Evolutionary conservation across 2,329 filamentous ascomycete species (phyloP), one percentile per base, ranked within the genome.

Genomic region (Escovopsis weberi): DNA sequence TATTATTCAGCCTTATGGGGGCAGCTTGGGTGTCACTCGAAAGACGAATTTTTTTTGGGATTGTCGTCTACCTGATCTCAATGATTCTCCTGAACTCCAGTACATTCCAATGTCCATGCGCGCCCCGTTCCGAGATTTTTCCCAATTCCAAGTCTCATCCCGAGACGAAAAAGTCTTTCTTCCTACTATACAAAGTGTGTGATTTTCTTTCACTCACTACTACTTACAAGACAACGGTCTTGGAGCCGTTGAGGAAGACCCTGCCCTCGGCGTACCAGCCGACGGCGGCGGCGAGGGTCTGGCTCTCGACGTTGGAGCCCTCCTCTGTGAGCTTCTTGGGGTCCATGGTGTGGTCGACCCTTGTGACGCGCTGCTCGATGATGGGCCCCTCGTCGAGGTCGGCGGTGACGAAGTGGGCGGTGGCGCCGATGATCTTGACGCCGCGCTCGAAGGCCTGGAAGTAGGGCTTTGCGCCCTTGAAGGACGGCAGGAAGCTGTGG

Each of bases 401-500:
- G 26, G 81, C 82, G 2, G 85, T 91, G 50, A 89, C 85, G 53
- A 89, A 89, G 64, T 91, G 85, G 5, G 85, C 85, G 2, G 83
- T 87, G 23, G 85, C 85, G 45, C 85, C 85, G 44, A 88, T 87
- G 52, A 91, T 89, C 73, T 91, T 91, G 50, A 91, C 85, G 46
- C 85, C 85, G 26, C 84, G 75, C 49, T 89, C 84, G 57, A 83
- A 88, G 7, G 85, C 85, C 68, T 91, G 85, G 62, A 89, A 85
- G 63, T 91, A 91, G 3, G 85, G 85, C 64, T 85, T 86, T 28
- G 85, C 85, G 47, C 85, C 85, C 71, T 91, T 91, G 75, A 91
- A 91, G 9, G 74, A 80, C 0, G 85, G 85, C 70, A 91, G 61
- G 74, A 91, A 91, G 51, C 75, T 82, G 66, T 91, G 85, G 66